Base-by-base conservation (phyloP, 805 yeast species). In the Candida krabiensis region DNA sequence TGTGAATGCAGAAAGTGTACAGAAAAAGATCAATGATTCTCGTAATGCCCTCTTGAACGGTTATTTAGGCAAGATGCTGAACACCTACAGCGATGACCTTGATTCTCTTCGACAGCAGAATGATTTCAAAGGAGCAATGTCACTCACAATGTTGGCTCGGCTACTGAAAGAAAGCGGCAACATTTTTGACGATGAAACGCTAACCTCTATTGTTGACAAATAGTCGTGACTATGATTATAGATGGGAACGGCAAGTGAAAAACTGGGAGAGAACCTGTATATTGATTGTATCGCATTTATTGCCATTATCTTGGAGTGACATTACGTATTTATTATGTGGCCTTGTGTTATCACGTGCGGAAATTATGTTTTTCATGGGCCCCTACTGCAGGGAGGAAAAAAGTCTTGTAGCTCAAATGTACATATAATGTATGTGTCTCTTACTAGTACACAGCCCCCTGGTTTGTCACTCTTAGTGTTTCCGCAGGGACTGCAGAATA, bases 31-130 rank as follows among this genome's bases (percentile, higher is more conserved):
- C 9, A 52, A 58, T 27, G 52, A 56, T 12, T 61, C 58, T 13
- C 57, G 60, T 21, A 57, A 61, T 23, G 65, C 66, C 33, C 56
- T 79, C 33, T 73, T 78, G 41, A 70, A 68, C 46, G 69, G 72
- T 37, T 83, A 70, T 49, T 58, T 83, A 52, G 67, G 64, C 23
- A 50, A 78, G 43, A 73, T 83, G 75, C 75, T 85, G 32, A 61
- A 64, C 13, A 71, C 68, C 26, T 83, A 80, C 50, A 78, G 80
- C 32, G 79, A 78, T 39, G 86, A 81, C 43, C 65, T 81, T 26
- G 80, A 78, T 50, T 66, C 67, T 37, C 61, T 81, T 44, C 75
- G 89, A 55, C 67, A 69, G 38, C 77, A 80, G 24, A 82, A 80
- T 8, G 88, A 83, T 55, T 83, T 83, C 51, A 71, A 70, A 9